Conservation (phyloP, 108 stramenopile genomes). For the Pelagomonas calceolata region DNA sequence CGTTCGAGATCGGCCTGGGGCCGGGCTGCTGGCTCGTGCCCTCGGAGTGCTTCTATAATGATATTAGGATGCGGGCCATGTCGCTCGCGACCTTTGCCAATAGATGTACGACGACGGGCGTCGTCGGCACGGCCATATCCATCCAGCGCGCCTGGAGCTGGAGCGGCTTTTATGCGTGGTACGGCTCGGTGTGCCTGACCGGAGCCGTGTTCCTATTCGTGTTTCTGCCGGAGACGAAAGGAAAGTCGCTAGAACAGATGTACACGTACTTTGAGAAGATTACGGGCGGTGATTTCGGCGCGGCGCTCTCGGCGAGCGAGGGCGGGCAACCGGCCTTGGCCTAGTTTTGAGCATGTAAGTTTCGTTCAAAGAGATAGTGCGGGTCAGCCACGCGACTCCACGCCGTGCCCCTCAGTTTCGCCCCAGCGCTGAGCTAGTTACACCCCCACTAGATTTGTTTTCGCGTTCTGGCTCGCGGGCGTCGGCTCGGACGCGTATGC, state of each 20-base stretch:
- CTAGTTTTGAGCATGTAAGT: too few species aligned
- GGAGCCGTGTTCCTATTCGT: conserved; percentile 48
- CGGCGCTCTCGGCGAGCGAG: too few species aligned
- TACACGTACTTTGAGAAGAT: conserved; percentile 69
- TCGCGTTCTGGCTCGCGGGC: too few species aligned
- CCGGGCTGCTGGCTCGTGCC: conserved; percentile 64
- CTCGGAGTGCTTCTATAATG: conserved; percentile 65
- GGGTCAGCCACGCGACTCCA: too few species aligned
- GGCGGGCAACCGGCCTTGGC: too few species aligned
- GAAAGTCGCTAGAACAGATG: conserved; percentile 68
- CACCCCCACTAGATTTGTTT: too few species aligned
- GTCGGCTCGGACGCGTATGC: too few species aligned
- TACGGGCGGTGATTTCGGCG: too few species aligned
- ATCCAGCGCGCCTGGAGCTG: conserved; percentile 49
- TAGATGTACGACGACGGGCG: conserved; percentile 54
- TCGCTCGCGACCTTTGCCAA: conserved; percentile 65
- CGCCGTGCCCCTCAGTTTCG: too few species aligned
- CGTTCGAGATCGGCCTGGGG: conserved; percentile 69
- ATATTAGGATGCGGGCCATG: conserved; percentile 76
- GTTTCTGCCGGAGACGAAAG: conserved; percentile 69
- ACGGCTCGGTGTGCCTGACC: conserved; percentile 42
- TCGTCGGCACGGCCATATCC: conserved; percentile 52
- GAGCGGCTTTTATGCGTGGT: conserved; percentile 56
- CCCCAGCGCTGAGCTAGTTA: too few species aligned
- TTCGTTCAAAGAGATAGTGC: too few species aligned